Percentiles rank a stretch among this genome's conserved stretches.
Evolutionary conservation across 768 basidiomycete species (phyloP).

Genomic region (Pleurotus platypus): DNA sequence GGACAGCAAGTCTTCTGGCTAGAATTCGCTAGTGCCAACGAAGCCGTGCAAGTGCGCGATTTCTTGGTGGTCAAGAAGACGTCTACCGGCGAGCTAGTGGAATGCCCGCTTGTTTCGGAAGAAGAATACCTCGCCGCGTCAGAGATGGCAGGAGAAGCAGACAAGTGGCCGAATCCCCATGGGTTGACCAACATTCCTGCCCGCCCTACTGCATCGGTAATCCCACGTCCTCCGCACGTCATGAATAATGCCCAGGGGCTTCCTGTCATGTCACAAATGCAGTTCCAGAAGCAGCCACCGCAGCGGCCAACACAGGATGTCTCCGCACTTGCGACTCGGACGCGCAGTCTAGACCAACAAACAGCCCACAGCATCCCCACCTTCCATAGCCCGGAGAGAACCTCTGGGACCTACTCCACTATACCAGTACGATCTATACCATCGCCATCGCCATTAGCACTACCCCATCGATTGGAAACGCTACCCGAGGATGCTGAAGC

Average conservation of each 20-base stretch:
- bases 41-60: constrained; percentile 2
- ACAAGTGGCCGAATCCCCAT: constrained; percentile 7
- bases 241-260: neutral
- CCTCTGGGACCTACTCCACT: neutral
- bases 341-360: neutral
- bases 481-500: constrained; percentile 5
- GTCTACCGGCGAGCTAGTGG: constrained; percentile 4
- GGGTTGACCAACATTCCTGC: constrained; percentile 4
- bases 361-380: neutral
- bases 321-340: neutral
- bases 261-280: neutral
- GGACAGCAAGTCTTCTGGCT: constrained; percentile 8
- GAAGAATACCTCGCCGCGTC: neutral
- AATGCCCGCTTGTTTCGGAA: constrained; percentile 5
- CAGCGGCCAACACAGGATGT: neutral
- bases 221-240: neutral
- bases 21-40: neutral
- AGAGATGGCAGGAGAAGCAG: neutral
- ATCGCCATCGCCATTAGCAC: neutral
- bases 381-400: neutral
- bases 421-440: neutral
- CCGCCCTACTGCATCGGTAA: neutral
- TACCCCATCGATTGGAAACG: constrained; percentile 1
- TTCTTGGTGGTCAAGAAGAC: constrained; percentile 6
- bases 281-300: neutral